Base-by-base conservation (phyloP, 805 yeast genomes). In the Ogataea pilisensis region DNA sequence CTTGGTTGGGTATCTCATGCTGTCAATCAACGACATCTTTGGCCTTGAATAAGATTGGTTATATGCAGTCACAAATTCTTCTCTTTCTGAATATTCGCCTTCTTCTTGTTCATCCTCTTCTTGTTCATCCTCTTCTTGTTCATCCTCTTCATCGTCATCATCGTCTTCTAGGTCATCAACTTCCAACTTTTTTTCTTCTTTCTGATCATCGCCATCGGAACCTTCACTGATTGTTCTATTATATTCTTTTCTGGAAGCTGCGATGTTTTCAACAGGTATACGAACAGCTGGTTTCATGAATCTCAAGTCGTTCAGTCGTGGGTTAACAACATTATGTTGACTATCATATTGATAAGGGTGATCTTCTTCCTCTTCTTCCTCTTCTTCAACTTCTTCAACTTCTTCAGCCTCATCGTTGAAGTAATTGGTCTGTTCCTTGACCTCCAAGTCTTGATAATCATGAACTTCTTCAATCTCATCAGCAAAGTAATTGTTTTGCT, bases 51-150 rank as follows among this genome's bases (percentile, higher is more conserved):
- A 13, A 5, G 11, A 27, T 9, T 8, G 11, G 14, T 9, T 9
- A 13, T 9, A 27, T 9, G 11, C 9, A 5, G 5, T 13, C 13
- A 9, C 14, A 9, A 8, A 6, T 9, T 13, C 13, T 6, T 27
- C 29, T 9, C 5, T 5, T 8, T 28, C 38, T 6, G 25, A 19
- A 21, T 22, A 20, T 16, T 36, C 34, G n/a, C 20, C 20, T 16
- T 36, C 21, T 14, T 36, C 34, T n/a, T 34, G 34, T n/a, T 35
- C 43, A 6, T 22, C 25, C 11, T 34, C 38, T 25, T 33, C 39
- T 14, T 31, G 33, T 22, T 37, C 50, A 11, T 34, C 32, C 19
- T 45, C 45, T 14, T 39, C 43, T 21, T 36, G 42, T 20, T 16
- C 42, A 7, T 26, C 31, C 2, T 16, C 28, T 31, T 32, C 38